These are phyloP conservation scores for Lactifluus rugatus DNA, from an alignment of 768 basidiomycete species.

Conservation along the genomic window DNA sequence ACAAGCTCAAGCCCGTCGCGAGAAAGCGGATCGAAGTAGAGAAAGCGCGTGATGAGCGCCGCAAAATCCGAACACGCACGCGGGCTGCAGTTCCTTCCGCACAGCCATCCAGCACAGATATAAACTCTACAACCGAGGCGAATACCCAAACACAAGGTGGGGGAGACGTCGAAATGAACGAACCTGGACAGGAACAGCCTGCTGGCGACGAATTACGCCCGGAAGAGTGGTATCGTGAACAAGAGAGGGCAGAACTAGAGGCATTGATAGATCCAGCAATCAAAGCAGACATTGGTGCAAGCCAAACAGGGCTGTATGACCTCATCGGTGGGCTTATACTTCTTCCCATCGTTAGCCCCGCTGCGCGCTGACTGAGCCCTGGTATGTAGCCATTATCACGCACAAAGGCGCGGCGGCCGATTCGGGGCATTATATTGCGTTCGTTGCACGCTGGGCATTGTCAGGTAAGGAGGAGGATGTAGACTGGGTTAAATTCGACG, in stretches of 20 bases:
- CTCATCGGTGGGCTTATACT: conserved; percentile 58
- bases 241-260: conserved; percentile 58
- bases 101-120: conserved; percentile 17
- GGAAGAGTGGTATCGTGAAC: conserved; percentile 51
- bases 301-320: conserved; percentile 78
- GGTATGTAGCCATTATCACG: conserved; percentile 68
- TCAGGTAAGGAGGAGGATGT: conserved; percentile 50
- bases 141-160: conserved; percentile 4
- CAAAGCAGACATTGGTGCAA: conserved; percentile 62
- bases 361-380: neutral
- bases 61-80: conserved; percentile 70
- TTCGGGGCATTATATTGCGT: conserved; percentile 92
- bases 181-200: conserved; percentile 24
- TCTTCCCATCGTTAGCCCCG: neutral
- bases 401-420: conserved; percentile 97
- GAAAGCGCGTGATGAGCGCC: conserved; percentile 73
- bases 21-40: conserved; percentile 69
- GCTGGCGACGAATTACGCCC: conserved; percentile 44
- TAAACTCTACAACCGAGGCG: conserved; percentile 3
- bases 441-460: conserved; percentile 32
- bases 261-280: conserved; percentile 53
- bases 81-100: conserved; percentile 34
- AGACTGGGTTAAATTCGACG: conserved; percentile 95
- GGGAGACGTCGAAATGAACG: conserved; percentile 44
- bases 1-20: conserved; percentile 60